These are phyloP conservation scores for Chaetomium sp. DNA, from an alignment of 2,329 filamentous ascomycete species.

Conservation along the genomic window DNA sequence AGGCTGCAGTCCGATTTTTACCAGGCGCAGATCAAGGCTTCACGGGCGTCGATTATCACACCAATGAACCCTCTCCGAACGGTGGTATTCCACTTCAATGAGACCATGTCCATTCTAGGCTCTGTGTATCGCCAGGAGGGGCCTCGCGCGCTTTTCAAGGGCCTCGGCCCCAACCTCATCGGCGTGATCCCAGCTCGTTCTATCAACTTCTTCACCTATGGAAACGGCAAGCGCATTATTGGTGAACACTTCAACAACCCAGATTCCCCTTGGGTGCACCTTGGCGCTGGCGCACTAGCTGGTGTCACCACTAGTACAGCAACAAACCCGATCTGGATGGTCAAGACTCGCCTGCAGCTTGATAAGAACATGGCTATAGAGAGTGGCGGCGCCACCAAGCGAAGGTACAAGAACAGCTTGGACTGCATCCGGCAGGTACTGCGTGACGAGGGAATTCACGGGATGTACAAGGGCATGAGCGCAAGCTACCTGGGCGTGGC, in stretches of 20 bases:
- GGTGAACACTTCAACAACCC: constrained; percentile 65
- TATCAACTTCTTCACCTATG: constrained; percentile 93
- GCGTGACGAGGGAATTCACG: constrained; percentile 69
- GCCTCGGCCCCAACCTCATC: constrained; percentile 80
- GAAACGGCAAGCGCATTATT: constrained; percentile 81
- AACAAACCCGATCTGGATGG: constrained; percentile 93
- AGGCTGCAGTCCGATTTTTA: constrained; percentile 92
- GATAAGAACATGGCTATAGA: constrained; percentile 73
- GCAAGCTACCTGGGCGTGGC: constrained; percentile 87
- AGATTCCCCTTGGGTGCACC: constrained; percentile 69
- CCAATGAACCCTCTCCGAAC: constrained; percentile 59
- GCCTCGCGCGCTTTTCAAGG: constrained; percentile 84
- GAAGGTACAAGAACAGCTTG: constrained; percentile 78
- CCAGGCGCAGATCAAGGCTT: constrained; percentile 69
- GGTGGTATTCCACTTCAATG: constrained; percentile 66
- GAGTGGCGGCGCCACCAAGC: constrained; percentile 45
- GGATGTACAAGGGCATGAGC: constrained; percentile 84
- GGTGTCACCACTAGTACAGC: constrained; percentile 83
- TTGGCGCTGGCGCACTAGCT: constrained; percentile 67
- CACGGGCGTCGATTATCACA: constrained; percentile 53
- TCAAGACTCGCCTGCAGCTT: constrained; percentile 88
- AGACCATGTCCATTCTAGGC: constrained; percentile 79
- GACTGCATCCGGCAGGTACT: constrained; percentile 83
- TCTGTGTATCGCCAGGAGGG: constrained; percentile 78
- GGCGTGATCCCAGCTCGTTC: constrained; percentile 84